Evolutionary conservation across 306 rosid genomes (phyloP).

Genomic region (Cucumis sativus): Cucumber_9930_V3 NC_026657.2:31474001-31474500

Average conservation of each 20-base stretch:
- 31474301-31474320: neutral
- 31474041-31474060: too few relatives aligned
- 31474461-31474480: neutral
- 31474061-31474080: too few relatives aligned
- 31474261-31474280: neutral
- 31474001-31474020: too few relatives aligned
- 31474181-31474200: neutral
- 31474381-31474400: neutral
- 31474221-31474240: neutral
- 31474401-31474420: neutral
- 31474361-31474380: neutral
- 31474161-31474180: too few relatives aligned
- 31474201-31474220: neutral
- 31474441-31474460: neutral
- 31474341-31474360: neutral
- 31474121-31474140: too few relatives aligned
- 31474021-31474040: too few relatives aligned
- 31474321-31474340: neutral
- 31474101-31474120: too few relatives aligned
- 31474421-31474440: neutral
- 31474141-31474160: too few relatives aligned
- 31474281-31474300: neutral
- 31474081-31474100: too few relatives aligned
- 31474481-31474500: neutral
- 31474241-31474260: neutral